Percentiles rank a stretch among this genome's conserved stretches.
These are phyloP conservation scores for Fagopyrum homotropicum DNA, from an alignment of 148 eudicot genomes.

Conservation along the genomic window DNA sequence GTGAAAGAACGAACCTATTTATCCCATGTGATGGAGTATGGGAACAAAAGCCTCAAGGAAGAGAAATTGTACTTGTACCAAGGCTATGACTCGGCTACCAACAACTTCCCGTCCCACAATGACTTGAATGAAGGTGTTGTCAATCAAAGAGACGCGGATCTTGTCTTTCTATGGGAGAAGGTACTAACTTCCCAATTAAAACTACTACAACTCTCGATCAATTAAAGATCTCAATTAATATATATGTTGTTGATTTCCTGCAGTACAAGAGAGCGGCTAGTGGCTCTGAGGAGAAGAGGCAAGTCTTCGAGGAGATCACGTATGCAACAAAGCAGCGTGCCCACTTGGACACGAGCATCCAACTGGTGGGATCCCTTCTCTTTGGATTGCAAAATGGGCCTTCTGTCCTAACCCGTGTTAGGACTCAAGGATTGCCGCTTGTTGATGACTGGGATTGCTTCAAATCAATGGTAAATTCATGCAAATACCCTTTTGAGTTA, in stretches of 20 bases:
- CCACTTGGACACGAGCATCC: constrained; percentile 67
- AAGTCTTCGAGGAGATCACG: constrained; percentile 43
- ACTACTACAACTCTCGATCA: neutral
- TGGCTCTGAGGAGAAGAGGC: constrained; percentile 28
- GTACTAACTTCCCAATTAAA: constrained; percentile 18
- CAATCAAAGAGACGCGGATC: constrained; percentile 86
- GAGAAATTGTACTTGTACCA: constrained; percentile 50
- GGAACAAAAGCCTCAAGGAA: constrained; percentile 51
- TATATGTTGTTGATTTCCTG: neutral
- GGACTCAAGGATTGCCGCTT: constrained; percentile 45
- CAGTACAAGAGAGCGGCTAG: constrained; percentile 49
- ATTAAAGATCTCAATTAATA: too few species aligned
- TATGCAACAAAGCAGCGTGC: constrained; percentile 43
- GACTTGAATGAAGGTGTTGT: constrained; percentile 41
- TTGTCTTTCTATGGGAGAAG: constrained; percentile 71
- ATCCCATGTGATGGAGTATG: constrained; percentile 95
- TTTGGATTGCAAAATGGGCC: constrained; percentile 52
- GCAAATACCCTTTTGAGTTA: neutral
- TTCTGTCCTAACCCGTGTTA: constrained; percentile 31
- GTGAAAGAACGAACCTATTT: constrained; percentile 64
- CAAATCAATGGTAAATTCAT: constrained; percentile 58
- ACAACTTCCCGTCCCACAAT: constrained; percentile 54
- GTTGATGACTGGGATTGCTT: constrained; percentile 92
- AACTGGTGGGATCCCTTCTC: constrained; percentile 48
- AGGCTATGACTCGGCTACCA: constrained; percentile 35